Base-by-base conservation (phyloP, 1,139 yeast species). In the Debaryomyces sp. region DNA sequence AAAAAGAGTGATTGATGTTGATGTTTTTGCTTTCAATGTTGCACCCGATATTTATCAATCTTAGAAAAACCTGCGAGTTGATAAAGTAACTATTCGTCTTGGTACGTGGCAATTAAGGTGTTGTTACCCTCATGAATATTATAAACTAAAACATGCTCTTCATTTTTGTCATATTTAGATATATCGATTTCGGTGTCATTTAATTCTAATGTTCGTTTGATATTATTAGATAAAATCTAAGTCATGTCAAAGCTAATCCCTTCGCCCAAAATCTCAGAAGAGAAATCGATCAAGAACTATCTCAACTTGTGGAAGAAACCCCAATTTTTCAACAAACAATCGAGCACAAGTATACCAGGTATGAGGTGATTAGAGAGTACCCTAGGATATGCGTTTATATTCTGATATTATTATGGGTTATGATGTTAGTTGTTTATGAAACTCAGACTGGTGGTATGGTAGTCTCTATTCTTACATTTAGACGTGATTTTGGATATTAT, bases 401-500 rank as follows among this genome's bases (percentile, higher is more conserved):
- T 17, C 13, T 44, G 22, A 33, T 32, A 9, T 46, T 50, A 41
- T 17, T 42, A 9, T 49, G 50, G 50, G 34, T 35, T 10, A 29
- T 49, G 44, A 42, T 48, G 9, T 36, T 44, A 17, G n/a, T 45
- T 23, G 40, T 41, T 49, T 62, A 55, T 47, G 68, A 64, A 43
- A 51, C 49, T 36, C 58, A 56, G 41, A 65, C 67, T 30, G 62
- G 63, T 42, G 63, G 64, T 29, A 52, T 52, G 15, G 64, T 64
- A 22, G 33, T 62, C 21, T 51, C 62, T 6, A 60, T 63, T 37
- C 57, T 59, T 13, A 53, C 53, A 37, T 67, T 67, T 50, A 58
- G 71, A 53, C 34, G 58, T 51, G 67, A 67, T 48, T 66, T 65
- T 44, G 72, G 71, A 12, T 36, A 52, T 22, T 44, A 37, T 26